Percentiles rank a stretch among this genome's conserved stretches.
Conservation (phyloP, 805 yeast genomes). For the Saccharomycopsis fibuligera region DNA sequence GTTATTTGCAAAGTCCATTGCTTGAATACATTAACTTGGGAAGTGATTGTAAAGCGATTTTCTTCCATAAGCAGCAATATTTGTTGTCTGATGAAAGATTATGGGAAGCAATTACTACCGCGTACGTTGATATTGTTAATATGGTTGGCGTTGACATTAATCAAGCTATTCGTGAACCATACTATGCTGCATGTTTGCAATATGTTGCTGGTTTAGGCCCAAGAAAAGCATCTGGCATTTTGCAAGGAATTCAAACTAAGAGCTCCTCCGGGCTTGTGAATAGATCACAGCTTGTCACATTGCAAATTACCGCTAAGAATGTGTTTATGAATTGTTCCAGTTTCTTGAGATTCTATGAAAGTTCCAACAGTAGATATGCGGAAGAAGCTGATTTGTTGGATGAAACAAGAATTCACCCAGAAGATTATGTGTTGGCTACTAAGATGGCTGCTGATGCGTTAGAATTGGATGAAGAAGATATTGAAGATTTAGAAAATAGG, state of each 20-base stretch:
- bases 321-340: conserved; percentile 90
- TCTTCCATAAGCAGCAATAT: conserved; percentile 68
- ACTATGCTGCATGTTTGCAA: conserved; percentile 63
- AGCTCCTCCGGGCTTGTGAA: conserved; percentile 56
- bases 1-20: conserved; percentile 90
- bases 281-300: conserved; percentile 79
- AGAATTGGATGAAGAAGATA: conserved; percentile 91
- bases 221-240: conserved; percentile 82
- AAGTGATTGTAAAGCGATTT: conserved; percentile 62
- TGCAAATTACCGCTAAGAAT: conserved; percentile 68
- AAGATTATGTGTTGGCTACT: conserved; percentile 91
- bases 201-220: conserved; percentile 92
- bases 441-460: conserved; percentile 98
- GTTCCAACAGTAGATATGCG: conserved; percentile 34
- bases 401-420: conserved; percentile 95
- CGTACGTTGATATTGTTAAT: conserved; percentile 84
- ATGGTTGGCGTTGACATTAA: conserved; percentile 92
- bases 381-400: conserved; percentile 77
- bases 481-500: conserved; percentile 67
- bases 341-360: conserved; percentile 70
- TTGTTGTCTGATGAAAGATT: conserved; percentile 60
- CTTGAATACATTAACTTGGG: conserved; percentile 80
- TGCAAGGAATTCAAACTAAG: conserved; percentile 65
- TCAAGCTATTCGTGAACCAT: conserved; percentile 73
- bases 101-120: conserved; percentile 62